Conservation (phyloP, 2,329 filamentous ascomycete genomes). For the Lasiodiplodia gonubiensis region DNA sequence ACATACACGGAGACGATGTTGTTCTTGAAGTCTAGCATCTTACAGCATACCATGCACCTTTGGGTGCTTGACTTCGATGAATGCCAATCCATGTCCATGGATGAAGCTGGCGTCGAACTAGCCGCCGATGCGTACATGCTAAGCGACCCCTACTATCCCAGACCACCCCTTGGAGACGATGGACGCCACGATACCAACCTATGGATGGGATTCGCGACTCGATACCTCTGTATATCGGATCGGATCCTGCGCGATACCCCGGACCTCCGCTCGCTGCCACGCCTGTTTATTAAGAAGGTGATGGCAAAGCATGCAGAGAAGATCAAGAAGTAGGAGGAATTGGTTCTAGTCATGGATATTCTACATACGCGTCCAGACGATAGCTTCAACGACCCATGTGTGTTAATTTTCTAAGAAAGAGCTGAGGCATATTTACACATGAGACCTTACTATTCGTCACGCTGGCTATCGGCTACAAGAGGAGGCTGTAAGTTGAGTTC, state of each 20-base stretch:
- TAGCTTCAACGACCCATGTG: too few relatives aligned
- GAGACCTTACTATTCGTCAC: too few relatives aligned
- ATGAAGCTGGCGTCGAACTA: conserved; percentile 48
- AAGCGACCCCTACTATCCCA: conserved; percentile 61
- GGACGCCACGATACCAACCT: neutral
- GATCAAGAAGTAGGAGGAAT: neutral
- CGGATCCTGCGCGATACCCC: neutral
- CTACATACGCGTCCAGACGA: too few relatives aligned
- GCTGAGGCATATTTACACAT: too few relatives aligned
- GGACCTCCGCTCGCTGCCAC: neutral
- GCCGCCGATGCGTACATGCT: conserved; percentile 53
- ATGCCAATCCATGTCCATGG: conserved; percentile 59
- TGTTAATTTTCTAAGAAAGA: too few relatives aligned
- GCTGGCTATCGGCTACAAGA: too few relatives aligned
- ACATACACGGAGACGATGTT: conserved; percentile 10
- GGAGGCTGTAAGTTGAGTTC: too few relatives aligned
- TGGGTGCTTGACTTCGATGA: conserved; percentile 64
- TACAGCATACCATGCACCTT: conserved; percentile 26
- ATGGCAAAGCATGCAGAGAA: neutral
- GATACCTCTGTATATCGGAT: neutral
- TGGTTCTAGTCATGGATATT: too few relatives aligned
- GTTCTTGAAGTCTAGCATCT: neutral
- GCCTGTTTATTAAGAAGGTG: neutral
- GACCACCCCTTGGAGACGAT: conserved; percentile 36
- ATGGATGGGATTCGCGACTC: neutral